Evolutionary conservation across 805 yeast genomes (phyloP).

Genomic region (Cephaloascus albidus): DNA sequence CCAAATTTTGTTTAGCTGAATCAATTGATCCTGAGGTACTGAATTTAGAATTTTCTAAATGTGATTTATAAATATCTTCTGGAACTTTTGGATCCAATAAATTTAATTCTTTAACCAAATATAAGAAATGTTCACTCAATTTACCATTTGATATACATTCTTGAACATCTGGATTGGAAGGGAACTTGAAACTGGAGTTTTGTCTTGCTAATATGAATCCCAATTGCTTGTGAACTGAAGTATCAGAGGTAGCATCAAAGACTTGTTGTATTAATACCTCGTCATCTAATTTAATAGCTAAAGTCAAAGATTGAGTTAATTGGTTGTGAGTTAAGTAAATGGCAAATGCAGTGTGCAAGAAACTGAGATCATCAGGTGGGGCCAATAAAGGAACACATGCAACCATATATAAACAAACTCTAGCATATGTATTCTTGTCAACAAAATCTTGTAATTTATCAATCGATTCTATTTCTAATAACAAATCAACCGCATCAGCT

Average conservation of each 20-base stretch:
- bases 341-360: slow-evolving; percentile 79
- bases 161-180: slow-evolving; percentile 67
- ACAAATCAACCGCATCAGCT: slow-evolving; percentile 94
- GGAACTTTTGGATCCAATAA: slow-evolving; percentile 86
- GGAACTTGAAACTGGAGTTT: slow-evolving; percentile 62
- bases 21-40: slow-evolving; percentile 54
- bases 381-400: slow-evolving; percentile 95
- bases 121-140: slow-evolving; percentile 68
- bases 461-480: slow-evolving; percentile 82
- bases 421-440: slow-evolving; percentile 71
- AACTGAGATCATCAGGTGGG: slow-evolving; percentile 85
- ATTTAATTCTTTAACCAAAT: slow-evolving; percentile 80
- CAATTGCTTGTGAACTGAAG: slow-evolving; percentile 73
- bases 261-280: slow-evolving; percentile 69
- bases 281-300: slow-evolving; percentile 86
- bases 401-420: slow-evolving; percentile 91
- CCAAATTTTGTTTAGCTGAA: slow-evolving; percentile 91
- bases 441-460: slow-evolving; percentile 77
- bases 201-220: slow-evolving; percentile 86
- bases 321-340: slow-evolving; percentile 74
- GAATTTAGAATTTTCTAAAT: slow-evolving; percentile 63
- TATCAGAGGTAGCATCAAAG: slow-evolving; percentile 72
- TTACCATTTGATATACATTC: slow-evolving; percentile 77
- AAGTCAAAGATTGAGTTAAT: slow-evolving; percentile 79
- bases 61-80: slow-evolving; percentile 88